Evolutionary conservation across 2,329 filamentous ascomycete species (phyloP).

Genomic region (Blastomyces silverae): DNA sequence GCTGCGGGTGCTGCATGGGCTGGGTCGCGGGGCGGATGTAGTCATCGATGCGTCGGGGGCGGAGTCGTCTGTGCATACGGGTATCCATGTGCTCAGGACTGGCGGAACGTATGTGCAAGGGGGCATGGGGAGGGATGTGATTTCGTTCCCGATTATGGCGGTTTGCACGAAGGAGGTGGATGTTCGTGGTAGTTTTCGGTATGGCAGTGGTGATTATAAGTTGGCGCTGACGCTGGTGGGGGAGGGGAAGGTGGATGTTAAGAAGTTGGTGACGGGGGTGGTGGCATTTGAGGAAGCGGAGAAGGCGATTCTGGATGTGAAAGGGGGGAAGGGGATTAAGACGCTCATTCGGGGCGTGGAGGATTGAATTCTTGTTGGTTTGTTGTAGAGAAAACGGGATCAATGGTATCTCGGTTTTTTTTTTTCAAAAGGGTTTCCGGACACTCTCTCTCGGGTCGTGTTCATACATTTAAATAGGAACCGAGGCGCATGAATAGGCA

Average conservation of each 20-base stretch:
- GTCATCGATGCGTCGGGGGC: conserved; percentile 77
- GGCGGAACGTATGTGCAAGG: conserved; percentile 77
- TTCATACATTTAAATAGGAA: background rate
- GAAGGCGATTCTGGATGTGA: conserved; percentile 78
- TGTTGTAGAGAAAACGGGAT: background rate
- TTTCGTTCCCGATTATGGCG: conserved; percentile 86
- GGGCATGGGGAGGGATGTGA: conserved; percentile 83
- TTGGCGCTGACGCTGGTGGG: conserved; percentile 72
- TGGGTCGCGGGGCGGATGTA: conserved; percentile 63
- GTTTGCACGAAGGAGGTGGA: conserved; percentile 86
- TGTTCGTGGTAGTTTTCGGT: conserved; percentile 80
- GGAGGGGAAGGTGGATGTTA: conserved; percentile 62
- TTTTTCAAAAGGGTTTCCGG: background rate
- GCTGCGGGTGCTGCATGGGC: conserved; percentile 56
- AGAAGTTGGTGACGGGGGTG: conserved; percentile 69
- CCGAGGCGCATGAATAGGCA: background rate
- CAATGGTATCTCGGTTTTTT: background rate
- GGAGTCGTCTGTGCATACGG: conserved; percentile 68
- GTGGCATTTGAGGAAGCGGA: conserved; percentile 79
- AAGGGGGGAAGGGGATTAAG: conserved; percentile 61
- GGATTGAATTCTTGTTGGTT: background rate
- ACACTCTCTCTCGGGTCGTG: too few relatives aligned
- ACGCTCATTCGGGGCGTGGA: conserved; percentile 41
- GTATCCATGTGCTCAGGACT: conserved; percentile 61
- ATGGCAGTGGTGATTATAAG: conserved; percentile 79